These are phyloP conservation scores for Mycena rosella DNA, from an alignment of 768 basidiomycete species.

Conservation along the genomic window DNA sequence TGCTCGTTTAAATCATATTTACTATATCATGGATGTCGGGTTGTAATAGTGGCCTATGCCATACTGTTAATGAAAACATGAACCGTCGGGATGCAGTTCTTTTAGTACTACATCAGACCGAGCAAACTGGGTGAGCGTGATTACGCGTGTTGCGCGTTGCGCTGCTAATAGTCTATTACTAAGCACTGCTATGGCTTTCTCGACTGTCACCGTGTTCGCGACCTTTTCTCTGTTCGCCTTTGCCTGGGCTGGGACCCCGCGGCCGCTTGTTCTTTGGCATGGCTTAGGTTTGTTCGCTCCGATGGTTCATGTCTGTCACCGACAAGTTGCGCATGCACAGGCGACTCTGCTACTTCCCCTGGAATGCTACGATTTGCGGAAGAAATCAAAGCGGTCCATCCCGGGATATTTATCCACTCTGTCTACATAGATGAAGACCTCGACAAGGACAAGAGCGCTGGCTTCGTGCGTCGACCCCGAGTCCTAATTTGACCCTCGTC, in stretches of 20 bases:
- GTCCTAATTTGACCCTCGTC: conserved; percentile 11
- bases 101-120: too few relatives aligned
- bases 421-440: conserved; percentile 74
- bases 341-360: conserved; percentile 81
- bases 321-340: conserved; percentile 44
- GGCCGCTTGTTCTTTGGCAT: conserved; percentile 84
- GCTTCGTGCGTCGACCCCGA: conserved; percentile 70
- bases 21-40: conserved; percentile 42
- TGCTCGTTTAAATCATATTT: conserved; percentile 56
- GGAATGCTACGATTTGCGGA: conserved; percentile 78
- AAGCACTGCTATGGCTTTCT: conserved; percentile 23
- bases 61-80: conserved; percentile 7
- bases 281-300: conserved; percentile 57
- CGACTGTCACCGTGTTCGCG: not conserved
- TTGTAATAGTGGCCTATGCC: conserved; percentile 9
- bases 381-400: conserved; percentile 72
- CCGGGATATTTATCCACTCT: conserved; percentile 83
- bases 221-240: not conserved
- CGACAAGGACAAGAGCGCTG: conserved; percentile 75
- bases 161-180: too few relatives aligned
- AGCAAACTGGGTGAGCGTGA: too few relatives aligned
- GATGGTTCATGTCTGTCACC: not conserved
- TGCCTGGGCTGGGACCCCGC: conserved; percentile 34
- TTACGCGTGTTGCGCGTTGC: too few relatives aligned
- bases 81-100: not conserved